These are phyloP conservation scores for Aspergillus tanneri DNA, from an alignment of 2,329 filamentous ascomycete species.

Conservation along the genomic window DNA sequence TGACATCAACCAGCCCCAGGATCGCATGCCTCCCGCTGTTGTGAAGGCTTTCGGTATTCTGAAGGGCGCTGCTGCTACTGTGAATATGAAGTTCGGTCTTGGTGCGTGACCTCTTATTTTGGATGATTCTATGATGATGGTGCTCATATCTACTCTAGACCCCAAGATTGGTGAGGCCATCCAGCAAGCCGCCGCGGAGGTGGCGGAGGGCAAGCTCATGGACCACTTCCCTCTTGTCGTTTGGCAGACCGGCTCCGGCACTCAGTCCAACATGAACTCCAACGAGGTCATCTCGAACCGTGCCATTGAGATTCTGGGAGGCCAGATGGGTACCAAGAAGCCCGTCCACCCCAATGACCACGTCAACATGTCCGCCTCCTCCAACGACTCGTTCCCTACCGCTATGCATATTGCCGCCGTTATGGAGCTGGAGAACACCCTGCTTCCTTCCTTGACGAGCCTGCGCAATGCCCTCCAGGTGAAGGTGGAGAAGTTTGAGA, in stretches of 20 bases:
- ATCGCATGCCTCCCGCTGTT: constrained; percentile 94
- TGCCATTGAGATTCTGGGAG: constrained; percentile 95
- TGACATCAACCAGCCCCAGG: constrained; percentile 98
- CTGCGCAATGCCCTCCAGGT: constrained; percentile 80
- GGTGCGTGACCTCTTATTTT: constrained; percentile 41
- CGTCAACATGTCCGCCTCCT: constrained; percentile 98
- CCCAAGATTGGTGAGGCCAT: constrained; percentile 89
- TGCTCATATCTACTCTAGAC: constrained; percentile 54
- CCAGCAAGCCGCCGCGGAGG: constrained; percentile 89
- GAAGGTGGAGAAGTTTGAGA: constrained; percentile 86
- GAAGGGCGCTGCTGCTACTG: constrained; percentile 91
- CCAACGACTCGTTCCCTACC: constrained; percentile 98
- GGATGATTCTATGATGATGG: too few species aligned
- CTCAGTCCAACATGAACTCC: constrained; percentile 99
- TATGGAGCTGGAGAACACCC: constrained; percentile 81
- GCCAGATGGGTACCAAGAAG: constrained; percentile 93
- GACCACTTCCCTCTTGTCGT: constrained; percentile 98
- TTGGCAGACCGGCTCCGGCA: constrained; percentile 98
- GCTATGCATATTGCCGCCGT: constrained; percentile 99
- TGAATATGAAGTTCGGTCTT: constrained; percentile 93
- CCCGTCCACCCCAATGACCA: constrained; percentile 99
- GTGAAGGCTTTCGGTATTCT: constrained; percentile 93
- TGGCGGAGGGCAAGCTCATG: constrained; percentile 86
- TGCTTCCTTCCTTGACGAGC: constrained; percentile 78
- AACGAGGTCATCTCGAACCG: constrained; percentile 99